Evolutionary conservation across 176 grass and related monocot species (phyloP), one percentile per base, ranked within the genome.

Genomic region (Musa schizocarpa): DNA sequence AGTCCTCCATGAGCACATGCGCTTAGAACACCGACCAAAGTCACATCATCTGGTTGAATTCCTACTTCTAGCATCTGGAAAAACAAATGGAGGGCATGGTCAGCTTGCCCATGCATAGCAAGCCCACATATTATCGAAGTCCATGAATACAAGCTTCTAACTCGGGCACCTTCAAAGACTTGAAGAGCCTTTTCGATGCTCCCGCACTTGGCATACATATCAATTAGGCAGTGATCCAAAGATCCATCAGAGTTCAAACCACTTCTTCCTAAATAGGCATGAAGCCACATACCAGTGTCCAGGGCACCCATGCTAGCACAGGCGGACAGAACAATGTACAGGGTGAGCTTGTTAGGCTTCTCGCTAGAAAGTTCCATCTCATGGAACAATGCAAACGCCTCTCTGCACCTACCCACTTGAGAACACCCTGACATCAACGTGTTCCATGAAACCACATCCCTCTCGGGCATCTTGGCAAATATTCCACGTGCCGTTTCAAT

Each of bases 121-220:
- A 92, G 61, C 29, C 89, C 90, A 65, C 87, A 92, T 74, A 97
- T 92, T 55, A 89, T 65, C 0, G 87, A 82, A 74, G 88, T 97
- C 93, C 93, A 88, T 43, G 87, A 86, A 55, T 80, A 87, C 50
- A 97, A 74, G 22, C 84, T 88, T 82, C 81, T 88, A 62, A 27
- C 73, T 52, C 71, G 85, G 61, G 79, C 77, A 76, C 84, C 86
- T 17, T 83, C 74, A 78, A 97, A 97, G 54, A 92, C 81, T 81
- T 90, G 86, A 65, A 88, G 23, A 11, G 93, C 87, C 75, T 79
- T 88, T 7, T 90, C 76, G 1, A 88, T 81, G 74, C 85, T 85
- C 64, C 93, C 93, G 12, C 90, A 92, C 77, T 97, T 96, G 56
- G 81, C 75, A 7, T 96, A 96, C 85, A 96, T 90, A 34, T 92